A percentile compares a stretch with the other conserved stretches of the same genome.
These are phyloP conservation scores for Aspergillus haitiensis DNA, from an alignment of 495 filamentous ascomycete genomes.

Conservation along the genomic window DNA sequence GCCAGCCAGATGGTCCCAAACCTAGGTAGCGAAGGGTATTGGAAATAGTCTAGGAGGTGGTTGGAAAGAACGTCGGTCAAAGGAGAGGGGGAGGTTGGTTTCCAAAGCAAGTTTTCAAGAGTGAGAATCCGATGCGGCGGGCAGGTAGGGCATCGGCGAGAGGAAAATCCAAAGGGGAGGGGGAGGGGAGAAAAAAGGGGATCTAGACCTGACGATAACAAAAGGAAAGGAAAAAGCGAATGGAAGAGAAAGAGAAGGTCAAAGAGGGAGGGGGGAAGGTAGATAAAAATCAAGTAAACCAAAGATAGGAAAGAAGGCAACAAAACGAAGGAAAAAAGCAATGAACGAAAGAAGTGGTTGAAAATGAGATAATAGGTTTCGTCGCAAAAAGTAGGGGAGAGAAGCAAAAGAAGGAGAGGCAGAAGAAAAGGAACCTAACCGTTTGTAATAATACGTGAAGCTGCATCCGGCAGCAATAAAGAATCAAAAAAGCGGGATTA, in stretches of 20 bases:
- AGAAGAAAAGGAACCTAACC: conserved; percentile 10
- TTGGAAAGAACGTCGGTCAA: not conserved
- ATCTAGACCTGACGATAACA: not conserved
- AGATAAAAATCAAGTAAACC: conserved; percentile 18
- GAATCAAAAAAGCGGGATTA: not conserved
- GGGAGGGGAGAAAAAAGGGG: conserved; percentile 13
- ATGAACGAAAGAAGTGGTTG: conserved; percentile 9
- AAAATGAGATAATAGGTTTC: not conserved
- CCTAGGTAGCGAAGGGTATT: not conserved
- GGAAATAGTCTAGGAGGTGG: not conserved
- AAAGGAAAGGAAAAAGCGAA: conserved; percentile 17
- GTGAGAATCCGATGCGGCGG: conserved; percentile 28
- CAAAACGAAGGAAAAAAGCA: conserved; percentile 17
- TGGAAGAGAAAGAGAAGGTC: conserved; percentile 9
- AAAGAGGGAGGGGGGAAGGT: conserved; percentile 6
- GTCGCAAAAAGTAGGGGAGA: conserved; percentile 16
- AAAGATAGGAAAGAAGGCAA: conserved; percentile 11
- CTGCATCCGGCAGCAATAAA: conserved; percentile 14
- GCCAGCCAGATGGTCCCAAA: conserved; percentile 29
- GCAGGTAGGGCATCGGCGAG: conserved; percentile 22
- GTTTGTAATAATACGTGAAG: conserved; percentile 12
- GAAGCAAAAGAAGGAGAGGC: conserved; percentile 8
- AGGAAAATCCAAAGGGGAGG: conserved; percentile 12
- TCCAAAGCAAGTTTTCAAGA: conserved; percentile 2
- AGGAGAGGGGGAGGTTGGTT: not conserved